These are phyloP conservation scores for Xylaria digitata DNA, from an alignment of 2,329 filamentous ascomycete species.

Conservation along the genomic window DNA sequence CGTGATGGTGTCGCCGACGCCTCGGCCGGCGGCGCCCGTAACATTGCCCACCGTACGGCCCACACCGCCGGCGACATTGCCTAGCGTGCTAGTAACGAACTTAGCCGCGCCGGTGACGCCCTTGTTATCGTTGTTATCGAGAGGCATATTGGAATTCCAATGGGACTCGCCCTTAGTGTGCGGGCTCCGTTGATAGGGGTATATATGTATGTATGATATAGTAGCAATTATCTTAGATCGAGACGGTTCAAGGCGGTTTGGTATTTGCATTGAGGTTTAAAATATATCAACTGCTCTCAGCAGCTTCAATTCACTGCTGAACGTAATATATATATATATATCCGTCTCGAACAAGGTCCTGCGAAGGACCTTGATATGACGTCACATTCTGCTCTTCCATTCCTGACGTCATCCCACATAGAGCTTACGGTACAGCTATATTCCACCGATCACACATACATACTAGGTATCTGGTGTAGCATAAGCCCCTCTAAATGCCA, in stretches of 20 bases:
- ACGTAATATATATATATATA: neutral
- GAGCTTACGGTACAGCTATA: no score
- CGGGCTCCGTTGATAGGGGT: constrained; percentile 1
- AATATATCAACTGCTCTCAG: neutral
- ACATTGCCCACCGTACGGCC: constrained; percentile 50
- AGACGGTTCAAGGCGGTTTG: neutral
- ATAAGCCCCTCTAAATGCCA: no score
- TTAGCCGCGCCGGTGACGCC: constrained; percentile 51
- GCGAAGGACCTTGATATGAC: constrained; percentile 5
- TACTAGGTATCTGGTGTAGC: no score
- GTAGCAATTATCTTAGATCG: neutral
- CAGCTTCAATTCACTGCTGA: neutral
- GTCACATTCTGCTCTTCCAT: neutral
- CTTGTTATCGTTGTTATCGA: constrained; percentile 47
- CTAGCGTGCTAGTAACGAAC: constrained; percentile 51
- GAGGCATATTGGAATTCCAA: constrained; percentile 43
- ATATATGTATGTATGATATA: neutral
- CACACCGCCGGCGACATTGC: constrained; percentile 49
- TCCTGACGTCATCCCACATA: constrained; percentile 25
- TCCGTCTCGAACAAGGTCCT: neutral
- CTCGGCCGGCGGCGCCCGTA: constrained; percentile 56
- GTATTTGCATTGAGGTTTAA: neutral
- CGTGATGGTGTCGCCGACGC: constrained; percentile 59
- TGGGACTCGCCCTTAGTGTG: neutral
- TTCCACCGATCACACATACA: no score